These are phyloP conservation scores for Friedmanniomyces endolithicus DNA, from an alignment of 495 filamentous ascomycete species.

Conservation along the genomic window DNA sequence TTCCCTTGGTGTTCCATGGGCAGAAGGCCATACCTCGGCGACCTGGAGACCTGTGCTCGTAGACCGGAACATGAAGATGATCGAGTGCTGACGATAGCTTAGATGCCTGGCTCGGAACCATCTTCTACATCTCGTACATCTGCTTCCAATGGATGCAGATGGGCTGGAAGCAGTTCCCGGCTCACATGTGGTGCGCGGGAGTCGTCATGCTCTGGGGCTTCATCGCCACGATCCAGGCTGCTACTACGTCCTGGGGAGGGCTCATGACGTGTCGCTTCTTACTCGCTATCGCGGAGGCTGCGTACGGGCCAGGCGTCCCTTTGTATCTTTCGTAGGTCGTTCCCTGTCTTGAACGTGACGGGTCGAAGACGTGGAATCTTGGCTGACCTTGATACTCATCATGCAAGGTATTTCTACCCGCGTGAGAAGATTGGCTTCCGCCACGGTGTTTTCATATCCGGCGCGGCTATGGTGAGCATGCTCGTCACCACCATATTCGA, in stretches of 20 bases:
- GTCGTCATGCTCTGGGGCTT: conserved; percentile 27
- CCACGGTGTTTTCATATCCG: conserved; percentile 62
- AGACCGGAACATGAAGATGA: neutral
- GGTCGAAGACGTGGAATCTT: no score
- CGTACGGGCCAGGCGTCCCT: conserved; percentile 30
- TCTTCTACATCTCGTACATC: conserved; percentile 29
- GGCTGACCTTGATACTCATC: no score
- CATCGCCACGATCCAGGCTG: conserved; percentile 24
- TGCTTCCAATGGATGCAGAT: conserved; percentile 26
- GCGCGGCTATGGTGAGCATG: conserved; percentile 46
- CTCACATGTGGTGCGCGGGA: conserved; percentile 23
- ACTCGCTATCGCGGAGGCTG: conserved; percentile 40
- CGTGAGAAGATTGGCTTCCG: conserved; percentile 66
- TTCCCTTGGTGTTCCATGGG: no score
- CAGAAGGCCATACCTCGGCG: no score
- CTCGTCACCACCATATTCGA: no score
- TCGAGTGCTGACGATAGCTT: neutral
- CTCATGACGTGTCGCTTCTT: conserved; percentile 40
- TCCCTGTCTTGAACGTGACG: no score
- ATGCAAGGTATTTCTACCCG: conserved; percentile 53
- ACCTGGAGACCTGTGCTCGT: no score
- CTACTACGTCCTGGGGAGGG: conserved; percentile 17
- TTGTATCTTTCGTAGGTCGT: conserved; percentile 44
- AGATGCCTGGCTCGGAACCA: conserved; percentile 24
- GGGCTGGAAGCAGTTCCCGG: conserved; percentile 26